Evolutionary conservation across 345 rosid genomes (phyloP).

Genomic region (Salix viminalis): DNA sequence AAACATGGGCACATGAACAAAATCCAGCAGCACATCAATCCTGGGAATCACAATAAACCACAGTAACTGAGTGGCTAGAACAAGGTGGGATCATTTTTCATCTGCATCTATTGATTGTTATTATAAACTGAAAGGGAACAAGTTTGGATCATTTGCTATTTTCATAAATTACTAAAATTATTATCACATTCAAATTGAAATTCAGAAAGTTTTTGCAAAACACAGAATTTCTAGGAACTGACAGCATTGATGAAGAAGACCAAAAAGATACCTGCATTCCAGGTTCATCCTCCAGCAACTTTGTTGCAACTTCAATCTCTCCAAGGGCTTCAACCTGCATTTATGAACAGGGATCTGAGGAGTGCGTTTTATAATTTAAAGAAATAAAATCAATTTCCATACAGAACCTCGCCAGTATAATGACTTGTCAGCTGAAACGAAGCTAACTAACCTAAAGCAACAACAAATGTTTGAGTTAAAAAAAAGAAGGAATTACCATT

Average conservation of each 20-base stretch:
- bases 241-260: neutral
- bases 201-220: neutral
- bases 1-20: too few relatives aligned
- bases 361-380: slow-evolving; percentile 8
- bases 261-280: slow-evolving; percentile 45
- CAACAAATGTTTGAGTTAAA: neutral
- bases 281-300: slow-evolving; percentile 52
- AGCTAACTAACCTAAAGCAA: slow-evolving; percentile 7
- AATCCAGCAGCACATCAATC: too few relatives aligned
- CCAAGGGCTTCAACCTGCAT: slow-evolving; percentile 85
- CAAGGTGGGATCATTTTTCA: too few relatives aligned
- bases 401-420: neutral
- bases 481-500: slow-evolving; percentile 51
- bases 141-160: too few relatives aligned
- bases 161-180: neutral
- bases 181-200: neutral
- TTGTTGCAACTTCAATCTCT: slow-evolving; percentile 82
- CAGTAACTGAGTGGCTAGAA: too few relatives aligned
- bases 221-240: neutral
- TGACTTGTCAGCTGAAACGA: neutral
- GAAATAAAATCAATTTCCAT: slow-evolving; percentile 5
- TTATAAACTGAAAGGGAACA: too few relatives aligned
- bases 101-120: too few relatives aligned
- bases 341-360: slow-evolving; percentile 18
- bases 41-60: too few relatives aligned